Evolutionary conservation across 148 eudicot genomes (phyloP), one percentile per base, ranked within the genome.

Genomic region (Oxyria digyna): DNA sequence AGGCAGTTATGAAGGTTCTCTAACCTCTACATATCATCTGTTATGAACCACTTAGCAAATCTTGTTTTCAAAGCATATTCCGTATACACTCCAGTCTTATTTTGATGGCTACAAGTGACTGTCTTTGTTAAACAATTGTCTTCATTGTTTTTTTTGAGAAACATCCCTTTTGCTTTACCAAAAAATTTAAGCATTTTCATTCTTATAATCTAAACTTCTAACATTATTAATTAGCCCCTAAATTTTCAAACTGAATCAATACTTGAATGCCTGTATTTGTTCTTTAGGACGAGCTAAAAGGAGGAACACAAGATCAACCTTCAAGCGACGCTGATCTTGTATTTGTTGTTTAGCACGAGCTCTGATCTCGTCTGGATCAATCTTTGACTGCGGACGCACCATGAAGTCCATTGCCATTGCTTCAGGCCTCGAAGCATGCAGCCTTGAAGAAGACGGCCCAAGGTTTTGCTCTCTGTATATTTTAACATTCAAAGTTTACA

Each of bases 361-460:
- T 75, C 99, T 76, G 23, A 94, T 70, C 80, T 85, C 93, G 55
- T 90, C 99, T 0, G 99, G 99, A 74, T 94, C 99, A 78, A 94
- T 82, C 80, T 91, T 94, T 37, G 99, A 94, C 69, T 87, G 96
- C 42, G 99, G 99, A 13, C 99, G 96, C 68, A 94, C 84, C 46
- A 84, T 2, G 76, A 94, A 94, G 77, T 94, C 97, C 85, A 94
- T 78, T 46, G 97, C 81, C 85, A 92, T 91, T 69, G 99, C 99
- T 74, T 94, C 99, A 20, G 99, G 99, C 75, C 97, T 88, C 6
- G 89, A 74, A 26, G 99, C 81, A 78, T 79, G 96, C 67, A 74
- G 76, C 78, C 89, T 82, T 35, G 87, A 78, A 69, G 99, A 85
- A 69, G 99, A 85, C 74, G 80, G 89, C 26, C 93, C 81, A 50